Percentiles rank a stretch among this genome's conserved stretches.
These are phyloP conservation scores for Penicillium steckii DNA, from an alignment of 495 filamentous ascomycete genomes.

Conservation along the genomic window DNA sequence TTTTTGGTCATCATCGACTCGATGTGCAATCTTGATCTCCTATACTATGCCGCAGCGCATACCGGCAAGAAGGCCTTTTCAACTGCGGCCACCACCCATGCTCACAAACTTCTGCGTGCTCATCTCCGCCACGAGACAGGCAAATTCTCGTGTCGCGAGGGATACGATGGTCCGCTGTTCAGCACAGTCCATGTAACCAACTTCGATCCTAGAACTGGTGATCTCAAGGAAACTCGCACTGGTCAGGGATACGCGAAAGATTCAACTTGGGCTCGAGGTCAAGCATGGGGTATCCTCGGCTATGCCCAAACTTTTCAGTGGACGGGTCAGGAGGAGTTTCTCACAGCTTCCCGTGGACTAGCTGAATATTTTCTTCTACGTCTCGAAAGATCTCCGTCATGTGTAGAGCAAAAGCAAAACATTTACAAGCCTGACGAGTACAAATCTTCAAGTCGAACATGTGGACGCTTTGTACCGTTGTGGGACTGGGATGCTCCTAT, in stretches of 20 bases:
- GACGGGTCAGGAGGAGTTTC: conserved; percentile 37
- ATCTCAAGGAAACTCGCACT: conserved; percentile 32
- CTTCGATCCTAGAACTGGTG: conserved; percentile 36
- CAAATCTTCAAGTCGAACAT: not conserved
- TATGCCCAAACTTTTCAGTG: conserved; percentile 42
- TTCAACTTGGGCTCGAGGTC: conserved; percentile 42
- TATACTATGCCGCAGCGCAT: conserved; percentile 41
- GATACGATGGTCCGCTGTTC: conserved; percentile 12
- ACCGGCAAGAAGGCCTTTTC: conserved; percentile 20
- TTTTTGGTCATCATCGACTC: conserved; percentile 47
- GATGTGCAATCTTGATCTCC: conserved; percentile 41
- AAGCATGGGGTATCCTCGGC: conserved; percentile 45
- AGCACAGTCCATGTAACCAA: conserved; percentile 41
- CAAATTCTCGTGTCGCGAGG: conserved; percentile 6
- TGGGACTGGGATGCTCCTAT: conserved; percentile 45
- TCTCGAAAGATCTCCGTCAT: conserved; percentile 12
- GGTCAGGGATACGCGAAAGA: conserved; percentile 37
- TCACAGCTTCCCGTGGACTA: conserved; percentile 29
- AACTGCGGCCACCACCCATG: conserved; percentile 35
- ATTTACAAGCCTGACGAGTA: not conserved
- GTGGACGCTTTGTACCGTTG: conserved; percentile 26
- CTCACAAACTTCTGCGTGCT: conserved; percentile 27
- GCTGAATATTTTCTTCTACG: conserved; percentile 41
- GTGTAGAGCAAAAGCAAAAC: conserved; percentile 8
- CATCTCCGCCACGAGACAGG: conserved; percentile 27